phyloP scores from a whole-genome alignment of 306 rosid genomes.

The Fagus crenata region DNA sequence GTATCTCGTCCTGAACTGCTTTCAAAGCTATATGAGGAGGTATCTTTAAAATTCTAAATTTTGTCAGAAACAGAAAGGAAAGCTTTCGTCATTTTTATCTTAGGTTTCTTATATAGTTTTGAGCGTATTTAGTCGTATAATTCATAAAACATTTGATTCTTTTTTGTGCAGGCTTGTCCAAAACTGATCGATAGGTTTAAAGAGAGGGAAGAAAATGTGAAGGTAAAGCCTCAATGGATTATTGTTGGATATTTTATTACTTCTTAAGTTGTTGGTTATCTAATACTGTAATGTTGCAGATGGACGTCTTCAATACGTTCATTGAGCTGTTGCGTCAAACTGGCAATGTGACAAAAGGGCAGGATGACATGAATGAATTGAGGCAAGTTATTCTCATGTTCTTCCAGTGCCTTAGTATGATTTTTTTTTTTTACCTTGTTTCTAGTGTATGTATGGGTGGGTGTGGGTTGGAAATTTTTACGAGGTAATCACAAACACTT shows the following conservation, averaged over 20 bases:
- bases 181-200: conserved; percentile 93
- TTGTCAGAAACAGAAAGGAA: neutral
- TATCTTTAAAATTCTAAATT: conserved; percentile 31
- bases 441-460: neutral
- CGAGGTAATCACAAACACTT: neutral
- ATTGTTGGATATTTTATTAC: conserved; percentile 14
- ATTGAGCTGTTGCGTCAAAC: conserved; percentile 96
- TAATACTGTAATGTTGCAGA: conserved; percentile 60
- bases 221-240: conserved; percentile 49
- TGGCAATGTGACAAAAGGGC: conserved; percentile 96
- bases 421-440: conserved; percentile 1
- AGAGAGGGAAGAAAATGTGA: conserved; percentile 99
- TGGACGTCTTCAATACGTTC: conserved; percentile 95
- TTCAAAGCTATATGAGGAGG: conserved; percentile 90
- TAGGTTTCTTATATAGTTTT: conserved; percentile 5
- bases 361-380: conserved; percentile 68
- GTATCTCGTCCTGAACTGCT: conserved; percentile 98
- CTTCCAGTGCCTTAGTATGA: conserved; percentile 14
- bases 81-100: neutral
- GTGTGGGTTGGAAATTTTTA: neutral
- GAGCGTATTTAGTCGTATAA: conserved; percentile 1
- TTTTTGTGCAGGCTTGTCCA: conserved; percentile 81
- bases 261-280: conserved; percentile 26
- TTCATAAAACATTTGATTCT: conserved; percentile 25
- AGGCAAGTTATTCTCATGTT: conserved; percentile 58